Evolutionary conservation across 768 basidiomycete genomes (phyloP).

Genomic region (Termitomyces eurrhizus): DNA sequence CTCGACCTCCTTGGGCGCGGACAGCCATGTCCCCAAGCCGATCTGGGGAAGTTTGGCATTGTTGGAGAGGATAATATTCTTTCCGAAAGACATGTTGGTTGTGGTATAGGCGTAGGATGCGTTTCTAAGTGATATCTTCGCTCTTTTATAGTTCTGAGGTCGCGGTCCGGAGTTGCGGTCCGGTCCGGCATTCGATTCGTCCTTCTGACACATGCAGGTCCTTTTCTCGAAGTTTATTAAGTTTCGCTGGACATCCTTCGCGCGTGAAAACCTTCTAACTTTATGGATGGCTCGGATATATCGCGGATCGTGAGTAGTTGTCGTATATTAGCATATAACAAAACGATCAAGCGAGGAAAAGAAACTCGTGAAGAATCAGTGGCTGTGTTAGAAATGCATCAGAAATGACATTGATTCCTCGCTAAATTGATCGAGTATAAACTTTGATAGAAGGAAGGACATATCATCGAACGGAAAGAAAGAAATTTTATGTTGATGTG

Average conservation of each 20-base stretch:
- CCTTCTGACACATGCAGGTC: neutral
- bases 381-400: neutral
- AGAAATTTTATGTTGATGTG: no score
- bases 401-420: no score
- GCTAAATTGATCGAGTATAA: no score
- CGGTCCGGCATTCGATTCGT: conserved; percentile 6
- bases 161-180: conserved; percentile 13
- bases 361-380: neutral
- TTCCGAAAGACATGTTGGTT: conserved; percentile 21
- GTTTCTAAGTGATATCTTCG: neutral
- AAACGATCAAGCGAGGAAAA: neutral
- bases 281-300: neutral
- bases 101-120: neutral
- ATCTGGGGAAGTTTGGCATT: conserved; percentile 66
- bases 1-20: conserved; percentile 73
- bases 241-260: neutral
- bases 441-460: no score
- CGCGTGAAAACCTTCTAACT: neutral
- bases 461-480: neutral
- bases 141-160: neutral
- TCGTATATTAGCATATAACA: neutral
- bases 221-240: neutral
- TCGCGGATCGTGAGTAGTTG: neutral
- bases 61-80: conserved; percentile 35
- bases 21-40: conserved; percentile 82